phyloP scores from a whole-genome alignment of 345 rosid genomes.

The Geranium rotundifolium region DNA sequence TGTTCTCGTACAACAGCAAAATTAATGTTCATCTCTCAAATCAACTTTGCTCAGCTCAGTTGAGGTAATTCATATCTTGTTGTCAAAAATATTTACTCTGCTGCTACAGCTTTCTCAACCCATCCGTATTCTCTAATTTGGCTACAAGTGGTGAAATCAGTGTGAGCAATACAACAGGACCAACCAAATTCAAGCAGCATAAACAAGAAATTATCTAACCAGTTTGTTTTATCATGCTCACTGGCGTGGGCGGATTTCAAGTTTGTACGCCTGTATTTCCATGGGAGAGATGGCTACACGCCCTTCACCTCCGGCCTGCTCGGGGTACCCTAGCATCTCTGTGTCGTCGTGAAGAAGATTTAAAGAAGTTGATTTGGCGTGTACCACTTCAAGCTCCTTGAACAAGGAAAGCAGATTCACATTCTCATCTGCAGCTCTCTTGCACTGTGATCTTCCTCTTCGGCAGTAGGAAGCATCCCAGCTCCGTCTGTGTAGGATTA shows the following conservation, averaged over 20 bases:
- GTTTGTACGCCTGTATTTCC: slow-evolving; percentile 94
- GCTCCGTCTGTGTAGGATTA: slow-evolving; percentile 53
- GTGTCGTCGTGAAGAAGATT: slow-evolving; percentile 81
- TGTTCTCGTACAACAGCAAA: neutral
- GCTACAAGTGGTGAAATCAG: no score
- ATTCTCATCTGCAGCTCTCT: slow-evolving; percentile 49
- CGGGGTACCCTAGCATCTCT: slow-evolving; percentile 62
- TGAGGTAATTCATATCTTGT: no score
- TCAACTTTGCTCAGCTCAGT: neutral
- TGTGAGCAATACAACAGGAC: neutral
- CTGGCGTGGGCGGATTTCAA: slow-evolving; percentile 51
- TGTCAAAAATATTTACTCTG: neutral
- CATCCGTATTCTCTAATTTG: neutral
- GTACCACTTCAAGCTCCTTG: slow-evolving; percentile 52
- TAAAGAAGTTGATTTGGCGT: slow-evolving; percentile 63
- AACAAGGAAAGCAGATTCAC: slow-evolving; percentile 60
- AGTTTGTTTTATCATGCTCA: slow-evolving; percentile 8
- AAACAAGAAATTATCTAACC: neutral
- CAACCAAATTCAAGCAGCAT: slow-evolving; percentile 2
- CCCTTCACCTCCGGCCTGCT: slow-evolving; percentile 57
- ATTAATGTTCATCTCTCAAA: neutral
- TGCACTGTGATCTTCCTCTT: slow-evolving; percentile 50
- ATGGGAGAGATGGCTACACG: slow-evolving; percentile 58
- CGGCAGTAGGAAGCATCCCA: slow-evolving; percentile 76
- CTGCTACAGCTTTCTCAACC: neutral